Percentiles rank a stretch among this genome's conserved stretches.
Evolutionary conservation across 148 eudicot species (phyloP).

Genomic region (Diospyros kaki): DNA sequence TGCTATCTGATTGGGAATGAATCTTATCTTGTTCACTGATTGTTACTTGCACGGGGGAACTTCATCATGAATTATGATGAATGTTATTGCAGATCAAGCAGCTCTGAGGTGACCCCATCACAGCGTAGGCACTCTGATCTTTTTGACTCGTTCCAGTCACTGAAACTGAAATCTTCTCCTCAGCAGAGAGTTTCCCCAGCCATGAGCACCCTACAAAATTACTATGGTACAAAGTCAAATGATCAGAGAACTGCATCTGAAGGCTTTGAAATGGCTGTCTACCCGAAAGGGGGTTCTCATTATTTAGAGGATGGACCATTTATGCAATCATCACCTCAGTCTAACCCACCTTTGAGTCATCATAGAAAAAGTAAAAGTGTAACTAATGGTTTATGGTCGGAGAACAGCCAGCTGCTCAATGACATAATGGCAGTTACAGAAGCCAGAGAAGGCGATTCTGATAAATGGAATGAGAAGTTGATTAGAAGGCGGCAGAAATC

Average conservation of each 20-base stretch:
- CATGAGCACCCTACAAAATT: constrained; percentile 75
- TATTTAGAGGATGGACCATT: constrained; percentile 45
- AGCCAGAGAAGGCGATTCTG: constrained; percentile 30
- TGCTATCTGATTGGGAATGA: constrained; percentile 2
- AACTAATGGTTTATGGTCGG: constrained; percentile 48
- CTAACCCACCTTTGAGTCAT: constrained; percentile 55
- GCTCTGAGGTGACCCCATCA: constrained; percentile 49
- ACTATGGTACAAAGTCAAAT: constrained; percentile 50
- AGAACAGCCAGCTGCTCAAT: constrained; percentile 38
- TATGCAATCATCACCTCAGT: constrained; percentile 28
- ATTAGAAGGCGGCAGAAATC: constrained; percentile 55
- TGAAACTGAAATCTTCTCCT: constrained; percentile 49
- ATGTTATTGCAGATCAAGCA: constrained; percentile 45
- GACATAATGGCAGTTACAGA: constrained; percentile 17
- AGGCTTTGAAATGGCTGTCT: constrained; percentile 77
- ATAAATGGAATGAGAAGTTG: constrained; percentile 45
- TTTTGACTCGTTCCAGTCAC: constrained; percentile 58
- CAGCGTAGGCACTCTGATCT: constrained; percentile 52
- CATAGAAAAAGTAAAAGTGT: constrained; percentile 67
- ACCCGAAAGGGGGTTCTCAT: constrained; percentile 42
- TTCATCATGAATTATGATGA: background rate
- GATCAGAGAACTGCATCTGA: constrained; percentile 30
- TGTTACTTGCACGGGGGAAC: background rate
- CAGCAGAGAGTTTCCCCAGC: constrained; percentile 61
- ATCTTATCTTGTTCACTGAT: background rate